phyloP scores from a whole-genome alignment of 2,329 filamentous ascomycete genomes.

The Clarireedia hainanense region DNA sequence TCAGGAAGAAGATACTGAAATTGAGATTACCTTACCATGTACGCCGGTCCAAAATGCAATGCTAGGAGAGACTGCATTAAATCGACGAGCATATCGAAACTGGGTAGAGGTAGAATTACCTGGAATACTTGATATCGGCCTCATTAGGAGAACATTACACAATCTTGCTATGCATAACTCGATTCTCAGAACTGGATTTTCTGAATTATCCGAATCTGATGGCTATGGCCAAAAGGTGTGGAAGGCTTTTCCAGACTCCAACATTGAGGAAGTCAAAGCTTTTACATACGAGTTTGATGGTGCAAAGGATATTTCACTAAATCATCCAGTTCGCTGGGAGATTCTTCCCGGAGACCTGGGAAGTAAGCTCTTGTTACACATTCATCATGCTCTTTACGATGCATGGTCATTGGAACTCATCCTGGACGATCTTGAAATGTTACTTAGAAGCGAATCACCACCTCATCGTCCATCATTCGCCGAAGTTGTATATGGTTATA shows the following conservation, averaged over 20 bases:
- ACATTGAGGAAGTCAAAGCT: constrained; percentile 31
- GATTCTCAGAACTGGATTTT: constrained; percentile 68
- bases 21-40: constrained; percentile 49
- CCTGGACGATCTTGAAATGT: constrained; percentile 52
- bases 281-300: constrained; percentile 35
- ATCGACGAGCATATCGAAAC: constrained; percentile 65
- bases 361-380: constrained; percentile 33
- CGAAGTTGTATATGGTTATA: constrained; percentile 46
- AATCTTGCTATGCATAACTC: constrained; percentile 48
- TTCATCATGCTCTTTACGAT: constrained; percentile 84
- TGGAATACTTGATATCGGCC: constrained; percentile 25
- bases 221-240: constrained; percentile 60
- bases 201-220: constrained; percentile 35
- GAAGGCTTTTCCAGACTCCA: constrained; percentile 37
- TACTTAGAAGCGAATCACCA: constrained; percentile 27
- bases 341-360: constrained; percentile 31
- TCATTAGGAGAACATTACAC: constrained; percentile 42
- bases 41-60: constrained; percentile 72
- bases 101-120: constrained; percentile 54
- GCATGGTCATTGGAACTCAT: constrained; percentile 86
- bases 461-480: constrained; percentile 49
- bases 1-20: constrained; percentile 30
- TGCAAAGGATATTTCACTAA: constrained; percentile 30
- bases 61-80: constrained; percentile 62
- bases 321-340: constrained; percentile 54